Percentiles rank a stretch among this genome's conserved stretches.
Evolutionary conservation across 164 flowering plant species (phyloP).

Genomic region (Chimonanthus praecox): DNA sequence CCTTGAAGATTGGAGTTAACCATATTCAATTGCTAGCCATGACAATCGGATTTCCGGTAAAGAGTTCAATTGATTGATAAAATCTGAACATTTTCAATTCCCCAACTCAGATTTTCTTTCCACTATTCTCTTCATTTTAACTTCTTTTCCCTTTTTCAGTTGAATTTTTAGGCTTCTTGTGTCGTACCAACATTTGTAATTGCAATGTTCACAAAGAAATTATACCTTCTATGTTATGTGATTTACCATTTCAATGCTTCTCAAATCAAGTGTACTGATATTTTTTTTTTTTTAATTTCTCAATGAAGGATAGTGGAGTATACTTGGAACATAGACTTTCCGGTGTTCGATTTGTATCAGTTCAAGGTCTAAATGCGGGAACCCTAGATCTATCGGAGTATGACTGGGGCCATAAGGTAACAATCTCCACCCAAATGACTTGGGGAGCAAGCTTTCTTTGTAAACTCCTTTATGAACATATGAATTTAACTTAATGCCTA

Average conservation of each 20-base stretch:
- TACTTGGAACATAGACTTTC: slow-evolving; percentile 74
- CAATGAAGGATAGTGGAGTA: slow-evolving; percentile 61
- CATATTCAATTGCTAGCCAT: slow-evolving; percentile 48
- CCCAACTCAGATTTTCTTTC: too few species aligned
- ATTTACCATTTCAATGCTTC: background rate
- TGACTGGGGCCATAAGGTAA: slow-evolving; percentile 71
- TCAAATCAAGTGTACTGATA: background rate
- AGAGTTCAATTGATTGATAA: background rate
- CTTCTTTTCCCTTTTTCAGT: too few species aligned
- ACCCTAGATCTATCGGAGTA: slow-evolving; percentile 61
- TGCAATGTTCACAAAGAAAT: too few species aligned
- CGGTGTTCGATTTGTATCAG: slow-evolving; percentile 44
- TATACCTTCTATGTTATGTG: background rate
- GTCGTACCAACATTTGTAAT: too few species aligned
- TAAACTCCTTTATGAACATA: background rate
- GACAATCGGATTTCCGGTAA: slow-evolving; percentile 75
- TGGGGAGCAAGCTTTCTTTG: background rate
- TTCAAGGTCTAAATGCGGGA: slow-evolving; percentile 79
- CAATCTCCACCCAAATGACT: background rate
- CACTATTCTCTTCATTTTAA: too few species aligned
- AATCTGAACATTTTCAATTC: too few species aligned
- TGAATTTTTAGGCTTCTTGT: too few species aligned
- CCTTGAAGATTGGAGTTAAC: slow-evolving; percentile 50
- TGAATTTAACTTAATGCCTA: background rate
- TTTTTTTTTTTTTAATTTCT: background rate